Evolutionary conservation across 768 basidiomycete genomes (phyloP), one percentile per base, ranked within the genome.

Genomic region (Russula ochroleuca): DNA sequence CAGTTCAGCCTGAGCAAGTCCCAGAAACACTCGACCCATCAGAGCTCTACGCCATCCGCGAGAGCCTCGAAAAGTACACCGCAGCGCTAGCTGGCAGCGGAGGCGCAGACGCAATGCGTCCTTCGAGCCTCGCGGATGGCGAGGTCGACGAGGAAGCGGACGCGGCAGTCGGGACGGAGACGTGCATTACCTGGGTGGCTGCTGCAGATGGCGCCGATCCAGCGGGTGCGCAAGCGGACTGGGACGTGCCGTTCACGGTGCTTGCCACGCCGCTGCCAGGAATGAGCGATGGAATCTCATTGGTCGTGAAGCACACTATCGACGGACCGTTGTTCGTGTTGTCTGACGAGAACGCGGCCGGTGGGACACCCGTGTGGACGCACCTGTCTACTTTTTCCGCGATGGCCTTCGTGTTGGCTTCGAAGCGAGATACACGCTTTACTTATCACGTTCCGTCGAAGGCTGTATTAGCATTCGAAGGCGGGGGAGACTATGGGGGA

Each of bases 111-210:
- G 35, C 40, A 85, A 86, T 50, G 75, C 94, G 55, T 13, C 90
- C 55, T 8, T 43, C 94, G 3, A 90, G 90, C 64, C 81, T 99
- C 25, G 84, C 86, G 50, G 83, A 88, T 68, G 94, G 93, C 57
- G 96, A 98, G 75, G 81, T 91, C 73, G 96, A 98, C 73, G 90
- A 93, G 53, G 94, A 96, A 61, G 86, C 92, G 5, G 94, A 94
- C 70, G 77, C 83, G 7, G 79, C 83, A 4, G 82, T 91, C 6
- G 96, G 95, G 1, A 78, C 85, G 66, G 75, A 75, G 53, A 82
- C 81, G 31, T 81, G 79, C 52, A 70, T 90, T 17, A 90, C 88
- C 2, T 92, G 88, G 85, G 80, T 95, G 13, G 74, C 28, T 2
- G 28, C 8, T 17, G 76, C 73, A 40, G 78, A 83, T 63, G 86